Evolutionary conservation across 2,329 filamentous ascomycete genomes (phyloP), one percentile per base, ranked within the genome.

Genomic region (Mycocentrospora acerina): DNA sequence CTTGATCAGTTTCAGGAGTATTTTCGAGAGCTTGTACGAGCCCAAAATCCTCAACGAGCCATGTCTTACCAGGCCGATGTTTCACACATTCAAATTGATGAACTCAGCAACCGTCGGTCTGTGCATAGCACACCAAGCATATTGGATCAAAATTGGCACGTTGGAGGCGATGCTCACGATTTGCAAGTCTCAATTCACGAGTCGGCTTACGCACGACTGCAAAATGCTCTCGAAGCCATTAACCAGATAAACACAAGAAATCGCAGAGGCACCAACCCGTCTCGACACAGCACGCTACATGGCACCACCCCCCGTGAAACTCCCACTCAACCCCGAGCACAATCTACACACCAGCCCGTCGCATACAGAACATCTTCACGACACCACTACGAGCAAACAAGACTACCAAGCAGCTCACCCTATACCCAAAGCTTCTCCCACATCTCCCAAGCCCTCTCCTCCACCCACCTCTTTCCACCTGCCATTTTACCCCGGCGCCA

Each of bases 1-100:
- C 44, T 63, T 9, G 53, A 60, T 22, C 33, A 55, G 7, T 43
- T 56, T 18, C 40, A 58, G 18, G 44, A 57, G 29, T 51, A 46
- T 26, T 47, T 51, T 36, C 40, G 39, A 24, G 30, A 30, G 13
- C 22, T 35, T 7, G 5, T 37, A 10, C 27, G 25, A 18, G 27
- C 37, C 4, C 33, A 33, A 8, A 35, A 42, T 32, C 44, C 44
- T 13, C 44, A 30, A 27, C 34, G 24, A 9, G 27, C 31, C 25
- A 16, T 32, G 19, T n/a, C 22, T 14, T 7, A 30, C 9, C 27
- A 37, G n/a, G 19, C 9, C 19, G 9, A 22, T 22, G 19, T 22
- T 22, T 9, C 19, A 22, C 19, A 22, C 5, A 5, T 6, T 9
- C 19, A 5, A 22, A 9, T 22, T 9, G 19, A 9, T 6, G 9